These are phyloP conservation scores for Circinella minor DNA, from an alignment of 371 early-diverging fungal species.

Conservation along the genomic window DNA sequence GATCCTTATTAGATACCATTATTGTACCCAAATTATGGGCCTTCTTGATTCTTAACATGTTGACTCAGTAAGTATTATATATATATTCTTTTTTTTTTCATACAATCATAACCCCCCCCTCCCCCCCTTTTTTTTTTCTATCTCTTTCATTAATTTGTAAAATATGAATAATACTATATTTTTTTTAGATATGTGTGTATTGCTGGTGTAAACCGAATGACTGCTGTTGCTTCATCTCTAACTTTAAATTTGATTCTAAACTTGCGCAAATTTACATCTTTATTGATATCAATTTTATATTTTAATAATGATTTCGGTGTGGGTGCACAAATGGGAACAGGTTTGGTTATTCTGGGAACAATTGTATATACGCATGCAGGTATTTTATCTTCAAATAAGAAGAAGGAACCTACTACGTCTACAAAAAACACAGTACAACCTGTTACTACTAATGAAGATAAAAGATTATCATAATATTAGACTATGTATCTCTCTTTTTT, in stretches of 20 bases:
- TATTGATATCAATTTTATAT: constrained; percentile 82
- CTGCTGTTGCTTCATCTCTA: constrained; percentile 76
- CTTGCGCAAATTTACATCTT: constrained; percentile 82
- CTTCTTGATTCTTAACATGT: constrained; percentile 67
- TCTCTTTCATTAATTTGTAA: background rate
- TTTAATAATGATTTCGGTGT: constrained; percentile 79
- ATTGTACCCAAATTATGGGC: constrained; percentile 72
- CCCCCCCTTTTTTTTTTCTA: too few species aligned
- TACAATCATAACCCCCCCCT: too few species aligned
- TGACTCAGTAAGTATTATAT: constrained; percentile 73
- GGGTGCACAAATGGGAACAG: constrained; percentile 70
- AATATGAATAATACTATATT: background rate
- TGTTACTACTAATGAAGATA: background rate
- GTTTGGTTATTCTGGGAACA: constrained; percentile 79
- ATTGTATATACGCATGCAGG: constrained; percentile 63
- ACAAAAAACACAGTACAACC: background rate
- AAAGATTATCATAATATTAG: too few species aligned
- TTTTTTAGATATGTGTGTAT: constrained; percentile 74
- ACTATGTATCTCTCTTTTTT: too few species aligned
- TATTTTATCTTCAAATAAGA: background rate
- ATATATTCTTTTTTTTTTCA: background rate
- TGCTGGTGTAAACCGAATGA: constrained; percentile 85
- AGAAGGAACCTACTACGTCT: background rate
- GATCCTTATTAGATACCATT: constrained; percentile 17
- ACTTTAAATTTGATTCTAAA: constrained; percentile 88